Evolutionary conservation across 495 filamentous ascomycete species (phyloP).

Genomic region (Durotheca rogersii): DNA sequence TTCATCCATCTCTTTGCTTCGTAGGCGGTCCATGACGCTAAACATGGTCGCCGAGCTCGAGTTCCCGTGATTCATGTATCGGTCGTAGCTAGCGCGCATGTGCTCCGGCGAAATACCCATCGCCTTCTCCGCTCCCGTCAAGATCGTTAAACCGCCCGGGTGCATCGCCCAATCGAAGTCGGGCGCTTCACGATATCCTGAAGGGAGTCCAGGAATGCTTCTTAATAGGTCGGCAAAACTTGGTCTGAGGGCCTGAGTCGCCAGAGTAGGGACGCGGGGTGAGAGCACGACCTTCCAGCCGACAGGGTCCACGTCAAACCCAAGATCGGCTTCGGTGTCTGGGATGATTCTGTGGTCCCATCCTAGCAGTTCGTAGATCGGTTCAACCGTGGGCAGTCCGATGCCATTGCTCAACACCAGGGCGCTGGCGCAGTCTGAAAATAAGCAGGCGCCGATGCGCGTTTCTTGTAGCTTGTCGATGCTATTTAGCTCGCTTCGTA

Average conservation of each 20-base stretch:
- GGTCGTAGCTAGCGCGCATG: slow-evolving; percentile 61
- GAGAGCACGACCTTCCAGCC: slow-evolving; percentile 65
- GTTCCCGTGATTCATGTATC: slow-evolving; percentile 65
- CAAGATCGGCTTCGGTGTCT: slow-evolving; percentile 56
- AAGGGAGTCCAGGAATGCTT: slow-evolving; percentile 42
- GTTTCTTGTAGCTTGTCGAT: slow-evolving; percentile 53
- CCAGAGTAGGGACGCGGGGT: slow-evolving; percentile 55
- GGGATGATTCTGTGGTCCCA: slow-evolving; percentile 59
- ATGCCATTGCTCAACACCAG: slow-evolving; percentile 58
- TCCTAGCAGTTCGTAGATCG: slow-evolving; percentile 57
- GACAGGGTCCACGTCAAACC: slow-evolving; percentile 59
- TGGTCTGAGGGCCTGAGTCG: slow-evolving; percentile 48
- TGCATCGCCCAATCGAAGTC: slow-evolving; percentile 72
- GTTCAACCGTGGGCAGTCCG: slow-evolving; percentile 38
- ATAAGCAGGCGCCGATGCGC: slow-evolving; percentile 60
- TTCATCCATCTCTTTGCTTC: slow-evolving; percentile 58
- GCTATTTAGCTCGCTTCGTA: slow-evolving; percentile 60
- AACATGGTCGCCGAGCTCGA: slow-evolving; percentile 62
- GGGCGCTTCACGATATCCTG: slow-evolving; percentile 39
- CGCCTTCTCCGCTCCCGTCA: slow-evolving; percentile 58
- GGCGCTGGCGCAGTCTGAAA: slow-evolving; percentile 64
- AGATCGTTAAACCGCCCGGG: slow-evolving; percentile 64
- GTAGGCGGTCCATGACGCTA: slow-evolving; percentile 58
- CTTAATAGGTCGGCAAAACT: slow-evolving; percentile 51
- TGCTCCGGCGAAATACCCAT: slow-evolving; percentile 57